Evolutionary conservation across 1,284 basidiomycete genomes (phyloP).

Genomic region (Tilletiopsis washingtonensis): DNA sequence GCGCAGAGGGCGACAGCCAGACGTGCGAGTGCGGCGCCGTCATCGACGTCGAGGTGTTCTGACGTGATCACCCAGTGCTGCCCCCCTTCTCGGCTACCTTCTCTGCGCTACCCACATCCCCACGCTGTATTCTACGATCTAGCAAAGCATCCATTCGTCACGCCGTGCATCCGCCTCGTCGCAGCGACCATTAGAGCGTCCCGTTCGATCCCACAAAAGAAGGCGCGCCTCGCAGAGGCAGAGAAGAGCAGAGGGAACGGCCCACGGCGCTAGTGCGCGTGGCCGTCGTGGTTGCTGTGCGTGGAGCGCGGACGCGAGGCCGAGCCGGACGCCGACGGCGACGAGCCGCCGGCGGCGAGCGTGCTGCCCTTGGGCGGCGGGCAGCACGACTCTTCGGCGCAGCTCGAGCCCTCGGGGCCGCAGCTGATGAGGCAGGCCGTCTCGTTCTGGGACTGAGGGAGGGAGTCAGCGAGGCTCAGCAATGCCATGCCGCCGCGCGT

Average conservation of each 20-base stretch:
- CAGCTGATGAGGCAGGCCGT: constrained; percentile 40
- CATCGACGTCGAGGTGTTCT: constrained; percentile 34
- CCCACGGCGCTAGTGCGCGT: neutral
- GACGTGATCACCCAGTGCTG: too few species aligned
- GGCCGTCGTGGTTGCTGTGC: neutral
- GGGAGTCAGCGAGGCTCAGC: neutral
- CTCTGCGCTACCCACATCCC: too few species aligned
- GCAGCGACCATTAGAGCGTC: too few species aligned
- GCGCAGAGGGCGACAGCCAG: constrained; percentile 17
- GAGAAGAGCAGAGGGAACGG: too few species aligned
- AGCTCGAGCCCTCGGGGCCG: constrained; percentile 29
- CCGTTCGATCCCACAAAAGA: too few species aligned
- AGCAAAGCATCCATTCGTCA: too few species aligned
- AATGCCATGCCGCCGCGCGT: neutral
- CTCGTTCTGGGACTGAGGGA: constrained; percentile 14
- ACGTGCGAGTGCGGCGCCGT: constrained; percentile 29
- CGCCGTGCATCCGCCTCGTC: too few species aligned
- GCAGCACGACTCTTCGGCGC: constrained; percentile 36
- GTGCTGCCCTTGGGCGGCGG: constrained; percentile 13
- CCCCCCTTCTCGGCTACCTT: too few species aligned
- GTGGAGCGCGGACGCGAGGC: neutral
- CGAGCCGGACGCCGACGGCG: neutral
- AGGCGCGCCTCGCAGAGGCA: too few species aligned
- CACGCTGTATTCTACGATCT: too few species aligned
- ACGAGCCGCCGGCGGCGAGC: neutral